These are phyloP conservation scores for Leavenworthia alabamica DNA, from an alignment of 345 rosid species.

Conservation along the genomic window DNA sequence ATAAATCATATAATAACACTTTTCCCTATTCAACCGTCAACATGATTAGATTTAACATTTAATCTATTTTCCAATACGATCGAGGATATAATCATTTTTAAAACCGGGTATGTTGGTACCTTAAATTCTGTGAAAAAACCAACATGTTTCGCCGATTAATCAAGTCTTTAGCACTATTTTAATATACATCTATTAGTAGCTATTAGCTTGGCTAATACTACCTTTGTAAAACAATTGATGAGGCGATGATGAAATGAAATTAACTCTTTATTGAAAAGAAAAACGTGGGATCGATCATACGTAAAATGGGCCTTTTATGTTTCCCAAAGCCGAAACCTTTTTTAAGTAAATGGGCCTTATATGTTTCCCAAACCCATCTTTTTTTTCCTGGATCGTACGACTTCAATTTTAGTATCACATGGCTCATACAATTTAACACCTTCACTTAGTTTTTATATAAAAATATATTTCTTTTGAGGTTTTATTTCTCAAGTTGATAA, in stretches of 20 bases:
- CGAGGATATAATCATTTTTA: conserved; percentile 8
- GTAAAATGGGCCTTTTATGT: background rate
- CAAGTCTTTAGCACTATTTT: background rate
- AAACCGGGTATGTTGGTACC: no score
- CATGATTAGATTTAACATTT: background rate
- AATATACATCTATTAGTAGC: background rate
- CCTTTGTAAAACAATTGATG: background rate
- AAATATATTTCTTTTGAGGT: background rate
- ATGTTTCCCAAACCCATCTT: no score
- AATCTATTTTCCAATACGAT: background rate
- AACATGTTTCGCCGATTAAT: background rate
- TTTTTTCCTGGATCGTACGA: no score
- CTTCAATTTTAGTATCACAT: no score
- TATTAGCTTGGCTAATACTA: background rate
- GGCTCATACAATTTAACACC: background rate
- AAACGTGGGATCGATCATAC: background rate
- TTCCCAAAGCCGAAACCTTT: background rate
- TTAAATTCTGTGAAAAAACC: no score
- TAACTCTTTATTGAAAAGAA: background rate
- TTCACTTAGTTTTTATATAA: background rate
- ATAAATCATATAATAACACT: background rate
- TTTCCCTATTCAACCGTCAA: background rate
- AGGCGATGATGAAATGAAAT: background rate
- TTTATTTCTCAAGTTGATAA: background rate
- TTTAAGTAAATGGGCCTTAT: background rate